Percentiles rank a stretch among this genome's conserved stretches.
Evolutionary conservation across 495 filamentous ascomycete species (phyloP).

Genomic region (Penicillium samsonianum): DNA sequence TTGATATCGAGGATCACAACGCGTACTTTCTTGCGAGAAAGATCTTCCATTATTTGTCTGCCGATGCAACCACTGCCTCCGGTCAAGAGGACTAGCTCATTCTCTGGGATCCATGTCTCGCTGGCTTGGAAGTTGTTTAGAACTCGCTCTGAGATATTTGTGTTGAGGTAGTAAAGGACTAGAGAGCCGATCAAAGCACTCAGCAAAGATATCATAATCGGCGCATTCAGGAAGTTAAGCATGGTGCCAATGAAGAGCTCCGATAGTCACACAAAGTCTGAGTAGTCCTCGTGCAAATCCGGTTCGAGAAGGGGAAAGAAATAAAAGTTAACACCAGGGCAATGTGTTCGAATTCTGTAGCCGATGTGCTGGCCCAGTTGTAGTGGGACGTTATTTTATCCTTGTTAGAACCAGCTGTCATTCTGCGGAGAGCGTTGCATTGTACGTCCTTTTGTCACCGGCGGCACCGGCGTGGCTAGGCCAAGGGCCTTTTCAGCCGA

Average conservation of each 20-base stretch:
- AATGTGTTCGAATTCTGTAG: no score
- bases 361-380: no score
- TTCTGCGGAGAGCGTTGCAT: no score
- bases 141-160: background rate
- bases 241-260: background rate
- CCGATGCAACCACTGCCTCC: conserved; percentile 52
- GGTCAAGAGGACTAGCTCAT: conserved; percentile 51
- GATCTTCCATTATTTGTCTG: conserved; percentile 33
- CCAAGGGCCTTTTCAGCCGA: no score
- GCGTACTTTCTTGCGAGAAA: conserved; percentile 28
- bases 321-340: no score
- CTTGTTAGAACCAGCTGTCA: no score
- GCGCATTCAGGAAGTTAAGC: background rate
- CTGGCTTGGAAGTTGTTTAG: background rate
- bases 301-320: no score
- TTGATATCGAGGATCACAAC: conserved; percentile 22
- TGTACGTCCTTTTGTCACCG: no score
- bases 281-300: no score
- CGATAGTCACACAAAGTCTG: no score
- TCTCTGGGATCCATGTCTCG: background rate
- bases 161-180: background rate
- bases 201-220: background rate
- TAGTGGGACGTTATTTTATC: no score
- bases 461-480: no score
- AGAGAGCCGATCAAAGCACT: background rate